These are phyloP conservation scores for Samsoniella hepiali DNA, from an alignment of 2,329 filamentous ascomycete genomes.

Conservation along the genomic window DNA sequence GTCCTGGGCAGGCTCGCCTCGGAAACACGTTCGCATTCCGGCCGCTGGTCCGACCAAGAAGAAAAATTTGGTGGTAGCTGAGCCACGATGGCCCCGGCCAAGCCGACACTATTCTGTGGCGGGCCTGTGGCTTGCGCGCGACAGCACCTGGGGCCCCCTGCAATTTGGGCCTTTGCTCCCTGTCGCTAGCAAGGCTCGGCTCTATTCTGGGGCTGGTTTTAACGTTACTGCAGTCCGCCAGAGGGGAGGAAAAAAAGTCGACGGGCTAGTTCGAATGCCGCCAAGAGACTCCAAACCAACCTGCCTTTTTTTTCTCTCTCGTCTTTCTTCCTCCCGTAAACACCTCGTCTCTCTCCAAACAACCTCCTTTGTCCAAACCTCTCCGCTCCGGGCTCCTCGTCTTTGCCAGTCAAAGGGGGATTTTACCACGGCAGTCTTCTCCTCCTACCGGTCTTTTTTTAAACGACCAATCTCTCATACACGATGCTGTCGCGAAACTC, in stretches of 20 bases:
- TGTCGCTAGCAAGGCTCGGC: slow-evolving; percentile 7
- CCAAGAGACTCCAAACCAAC: slow-evolving; percentile 10
- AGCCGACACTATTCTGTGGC: neutral
- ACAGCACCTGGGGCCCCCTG: neutral
- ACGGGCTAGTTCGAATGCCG: slow-evolving; percentile 9
- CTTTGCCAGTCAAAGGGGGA: slow-evolving; percentile 5
- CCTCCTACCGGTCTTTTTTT: slow-evolving; percentile 11
- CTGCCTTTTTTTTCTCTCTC: slow-evolving; percentile 18
- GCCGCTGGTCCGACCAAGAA: slow-evolving; percentile 18
- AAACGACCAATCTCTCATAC: slow-evolving; percentile 22
- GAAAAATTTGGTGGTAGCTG: neutral
- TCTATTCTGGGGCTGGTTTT: slow-evolving; percentile 16
- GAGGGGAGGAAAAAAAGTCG: slow-evolving; percentile 1
- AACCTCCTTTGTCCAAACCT: slow-evolving; percentile 15
- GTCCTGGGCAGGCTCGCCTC: slow-evolving; percentile 7
- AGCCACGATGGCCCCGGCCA: slow-evolving; percentile 2
- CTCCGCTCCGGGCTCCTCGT: slow-evolving; percentile 15
- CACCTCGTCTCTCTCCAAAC: slow-evolving; percentile 17
- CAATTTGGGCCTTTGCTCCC: neutral
- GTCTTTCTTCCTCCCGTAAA: slow-evolving; percentile 17
- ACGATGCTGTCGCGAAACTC: slow-evolving; percentile 60
- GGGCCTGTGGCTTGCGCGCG: neutral
- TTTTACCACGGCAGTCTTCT: slow-evolving; percentile 15
- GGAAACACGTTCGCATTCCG: slow-evolving; percentile 25
- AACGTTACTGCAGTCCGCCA: slow-evolving; percentile 13